A percentile compares a stretch with the other conserved stretches of the same genome.
Conservation (phyloP, 2,329 filamentous ascomycete genomes). For the Xylaria sp. region DNA sequence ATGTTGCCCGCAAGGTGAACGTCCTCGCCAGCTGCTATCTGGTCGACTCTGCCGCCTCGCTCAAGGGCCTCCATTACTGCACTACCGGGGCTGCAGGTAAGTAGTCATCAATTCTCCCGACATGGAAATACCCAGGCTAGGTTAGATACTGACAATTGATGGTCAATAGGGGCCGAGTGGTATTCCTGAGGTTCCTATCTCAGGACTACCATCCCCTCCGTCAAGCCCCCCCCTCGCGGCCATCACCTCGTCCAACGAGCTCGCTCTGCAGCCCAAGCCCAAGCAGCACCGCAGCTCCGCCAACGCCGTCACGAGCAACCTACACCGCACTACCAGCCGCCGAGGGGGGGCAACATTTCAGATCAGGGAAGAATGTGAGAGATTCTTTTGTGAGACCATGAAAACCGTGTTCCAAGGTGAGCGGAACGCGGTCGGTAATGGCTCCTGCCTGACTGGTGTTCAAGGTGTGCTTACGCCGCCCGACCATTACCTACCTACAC, state of each 20-base stretch:
- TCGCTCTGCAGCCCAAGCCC: slow-evolving; percentile 70
- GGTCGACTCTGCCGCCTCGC: slow-evolving; percentile 75
- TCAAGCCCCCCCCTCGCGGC: slow-evolving; percentile 90
- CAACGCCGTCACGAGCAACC: slow-evolving; percentile 45
- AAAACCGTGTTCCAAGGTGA: slow-evolving; percentile 95
- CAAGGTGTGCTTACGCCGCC: slow-evolving; percentile 60
- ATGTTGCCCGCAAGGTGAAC: slow-evolving; percentile 71
- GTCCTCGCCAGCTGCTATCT: slow-evolving; percentile 93
- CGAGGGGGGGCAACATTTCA: slow-evolving; percentile 93
- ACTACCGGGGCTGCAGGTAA: slow-evolving; percentile 86
- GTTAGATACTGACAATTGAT: background rate
- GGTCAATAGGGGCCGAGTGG: slow-evolving; percentile 77
- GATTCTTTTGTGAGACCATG: slow-evolving; percentile 98
- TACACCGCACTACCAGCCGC: slow-evolving; percentile 63
- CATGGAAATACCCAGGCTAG: background rate
- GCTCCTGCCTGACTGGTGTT: slow-evolving; percentile 89
- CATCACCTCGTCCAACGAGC: slow-evolving; percentile 73
- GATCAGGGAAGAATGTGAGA: slow-evolving; percentile 99
- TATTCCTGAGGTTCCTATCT: slow-evolving; percentile 91
- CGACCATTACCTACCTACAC: slow-evolving; percentile 56
- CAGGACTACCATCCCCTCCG: slow-evolving; percentile 85
- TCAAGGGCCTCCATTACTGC: slow-evolving; percentile 93
- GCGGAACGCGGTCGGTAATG: slow-evolving; percentile 79
- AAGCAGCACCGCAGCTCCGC: slow-evolving; percentile 52
- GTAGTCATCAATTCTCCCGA: slow-evolving; percentile 49